Conservation (phyloP, 2,329 filamentous ascomycete species). For the Tolypocladium tundrense region DNA sequence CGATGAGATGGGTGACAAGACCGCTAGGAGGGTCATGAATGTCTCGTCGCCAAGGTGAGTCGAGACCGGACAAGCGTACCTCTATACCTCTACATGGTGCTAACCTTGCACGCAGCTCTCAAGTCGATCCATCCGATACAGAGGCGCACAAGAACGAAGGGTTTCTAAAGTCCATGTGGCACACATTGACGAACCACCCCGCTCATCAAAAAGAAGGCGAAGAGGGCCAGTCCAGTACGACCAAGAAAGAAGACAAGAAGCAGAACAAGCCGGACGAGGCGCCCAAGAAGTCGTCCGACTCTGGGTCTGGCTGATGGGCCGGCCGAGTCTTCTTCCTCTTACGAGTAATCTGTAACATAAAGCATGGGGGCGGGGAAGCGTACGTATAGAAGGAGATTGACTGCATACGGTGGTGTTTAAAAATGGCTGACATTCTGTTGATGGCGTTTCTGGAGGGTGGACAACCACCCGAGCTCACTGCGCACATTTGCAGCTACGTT, state of each 20-base stretch:
- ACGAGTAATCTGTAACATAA: conserved; percentile 12
- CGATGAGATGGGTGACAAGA: conserved; percentile 90
- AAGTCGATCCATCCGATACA: conserved; percentile 14
- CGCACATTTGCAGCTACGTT: conserved; percentile 15
- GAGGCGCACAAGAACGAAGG: conserved; percentile 69
- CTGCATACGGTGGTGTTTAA: conserved; percentile 28
- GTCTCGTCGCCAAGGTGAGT: conserved; percentile 32
- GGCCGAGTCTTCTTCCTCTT: background rate
- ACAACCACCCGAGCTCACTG: conserved; percentile 9
- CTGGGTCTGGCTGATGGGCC: conserved; percentile 17
- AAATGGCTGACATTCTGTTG: conserved; percentile 18
- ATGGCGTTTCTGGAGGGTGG: conserved; percentile 17
- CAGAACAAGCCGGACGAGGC: conserved; percentile 16
- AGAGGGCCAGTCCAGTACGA: conserved; percentile 11
- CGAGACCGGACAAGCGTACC: background rate
- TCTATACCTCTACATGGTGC: background rate
- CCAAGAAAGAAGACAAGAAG: conserved; percentile 12
- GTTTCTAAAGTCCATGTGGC: conserved; percentile 89
- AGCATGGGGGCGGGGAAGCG: conserved; percentile 4
- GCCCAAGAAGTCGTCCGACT: conserved; percentile 22
- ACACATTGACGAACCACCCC: conserved; percentile 73
- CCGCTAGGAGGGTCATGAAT: conserved; percentile 87
- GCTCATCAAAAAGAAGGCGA: conserved; percentile 34
- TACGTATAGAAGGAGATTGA: conserved; percentile 10
- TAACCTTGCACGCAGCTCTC: conserved; percentile 5